Conservation (phyloP, 176 grass and related monocot species). For the Raddia distichophylla region DNA sequence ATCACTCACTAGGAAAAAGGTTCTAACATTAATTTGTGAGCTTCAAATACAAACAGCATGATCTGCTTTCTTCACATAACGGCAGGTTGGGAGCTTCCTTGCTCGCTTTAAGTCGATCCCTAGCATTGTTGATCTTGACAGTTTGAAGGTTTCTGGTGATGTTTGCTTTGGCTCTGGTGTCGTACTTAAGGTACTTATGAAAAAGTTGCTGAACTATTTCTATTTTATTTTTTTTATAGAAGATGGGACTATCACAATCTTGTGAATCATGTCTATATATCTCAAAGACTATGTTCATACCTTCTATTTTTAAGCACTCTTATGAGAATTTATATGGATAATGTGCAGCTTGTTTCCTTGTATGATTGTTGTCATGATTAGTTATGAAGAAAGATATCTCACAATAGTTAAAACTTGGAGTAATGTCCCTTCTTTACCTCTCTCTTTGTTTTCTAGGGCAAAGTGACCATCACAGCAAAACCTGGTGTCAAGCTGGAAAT, state of each 20-base stretch:
- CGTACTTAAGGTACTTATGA: conserved; percentile 70
- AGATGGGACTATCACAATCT: background rate
- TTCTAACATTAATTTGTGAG: conserved; percentile 4
- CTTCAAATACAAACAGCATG: background rate
- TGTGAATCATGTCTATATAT: background rate
- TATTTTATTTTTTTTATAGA: too few species aligned
- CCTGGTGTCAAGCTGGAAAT: conserved; percentile 73
- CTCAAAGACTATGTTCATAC: background rate
- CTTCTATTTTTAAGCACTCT: conserved; percentile 29
- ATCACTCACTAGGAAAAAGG: background rate
- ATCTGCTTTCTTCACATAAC: conserved; percentile 23
- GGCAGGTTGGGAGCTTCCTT: conserved; percentile 78
- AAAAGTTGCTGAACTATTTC: conserved; percentile 17
- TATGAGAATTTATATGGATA: background rate
- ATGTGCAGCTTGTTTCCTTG: conserved; percentile 12
- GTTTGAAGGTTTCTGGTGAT: conserved; percentile 94
- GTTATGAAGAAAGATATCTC: conserved; percentile 20
- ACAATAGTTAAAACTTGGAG: background rate
- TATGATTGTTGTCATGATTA: background rate
- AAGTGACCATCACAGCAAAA: conserved; percentile 75
- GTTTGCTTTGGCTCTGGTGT: conserved; percentile 75
- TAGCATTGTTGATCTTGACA: conserved; percentile 90
- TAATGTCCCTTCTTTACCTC: conserved; percentile 21
- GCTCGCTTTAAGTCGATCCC: conserved; percentile 87
- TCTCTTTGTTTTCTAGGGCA: conserved; percentile 45